Base-by-base conservation (phyloP, 805 yeast genomes). In the Zygotorulaspora danielsina region DNA sequence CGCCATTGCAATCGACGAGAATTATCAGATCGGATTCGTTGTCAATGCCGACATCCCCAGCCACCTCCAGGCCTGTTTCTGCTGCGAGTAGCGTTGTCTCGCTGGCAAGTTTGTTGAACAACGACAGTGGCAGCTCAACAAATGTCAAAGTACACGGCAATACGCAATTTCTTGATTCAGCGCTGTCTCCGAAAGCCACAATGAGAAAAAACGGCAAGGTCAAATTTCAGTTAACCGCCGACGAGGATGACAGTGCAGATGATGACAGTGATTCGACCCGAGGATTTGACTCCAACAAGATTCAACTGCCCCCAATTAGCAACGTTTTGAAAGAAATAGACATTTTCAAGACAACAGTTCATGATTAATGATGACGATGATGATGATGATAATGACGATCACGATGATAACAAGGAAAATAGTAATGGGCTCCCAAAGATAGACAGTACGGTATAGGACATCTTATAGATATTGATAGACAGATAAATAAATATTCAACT, bases 231-330 rank as follows among this genome's bases (percentile, higher is more conserved):
- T 32, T 50, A 18, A 19, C 44, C 3, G 35, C 46, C 6, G 46
- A 44, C 20, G 50, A 44, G 4, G 42, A 44, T 22, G 38, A 37
- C 20, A 40, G 38, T 26, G 36, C 36, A 17, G 45, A 41, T 34
- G 46, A 41, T 17, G 40, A 33, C 15, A 27, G 32, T 26, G 31
- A 31, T 32, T 25, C 38, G 16, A 16, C 34, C 33, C 25, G 40
- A 11, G 24, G 39, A 28, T 25, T 16, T 19, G 45, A 41, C n/a
- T 37, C 37, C 8, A 34, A 38, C 11, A 46, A 43, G 8, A 47
- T 58, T 12, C 47, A 47, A 29, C 32, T 58, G 24, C 63, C 63
- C 12, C 56, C 62, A 7, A 43, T 58, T 18, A 49, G 56, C 35
- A 53, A 50, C 34, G 48, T 58, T 13, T 36, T 53, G 19, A 50